Evolutionary conservation across 495 filamentous ascomycete genomes (phyloP).

Genomic region (Aspergillus nidulans): DNA sequence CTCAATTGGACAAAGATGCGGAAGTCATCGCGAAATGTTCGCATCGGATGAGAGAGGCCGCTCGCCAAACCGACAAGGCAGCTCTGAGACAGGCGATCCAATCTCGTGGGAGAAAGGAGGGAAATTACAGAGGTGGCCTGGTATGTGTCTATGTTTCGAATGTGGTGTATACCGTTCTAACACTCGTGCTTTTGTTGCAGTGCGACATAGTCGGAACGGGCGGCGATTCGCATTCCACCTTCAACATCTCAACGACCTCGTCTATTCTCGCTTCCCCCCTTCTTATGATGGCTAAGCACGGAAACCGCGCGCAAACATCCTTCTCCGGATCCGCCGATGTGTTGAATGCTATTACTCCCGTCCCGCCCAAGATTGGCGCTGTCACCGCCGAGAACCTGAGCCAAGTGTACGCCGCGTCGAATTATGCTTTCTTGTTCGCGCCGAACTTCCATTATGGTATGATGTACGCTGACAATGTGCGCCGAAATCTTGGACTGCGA

Average conservation of each 20-base stretch:
- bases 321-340: constrained; percentile 94
- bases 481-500: constrained; percentile 78
- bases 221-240: constrained; percentile 92
- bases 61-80: constrained; percentile 58
- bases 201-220: constrained; percentile 98
- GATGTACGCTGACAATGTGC: constrained; percentile 76
- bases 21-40: constrained; percentile 78
- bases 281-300: constrained; percentile 86
- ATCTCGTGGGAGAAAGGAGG: constrained; percentile 53
- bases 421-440: constrained; percentile 95
- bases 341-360: constrained; percentile 63
- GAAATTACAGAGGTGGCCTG: constrained; percentile 65
- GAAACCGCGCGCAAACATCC: constrained; percentile 92
- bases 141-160: constrained; percentile 35
- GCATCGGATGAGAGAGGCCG: constrained; percentile 63
- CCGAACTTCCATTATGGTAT: constrained; percentile 95
- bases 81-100: constrained; percentile 56
- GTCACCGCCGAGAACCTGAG: constrained; percentile 66
- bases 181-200: constrained; percentile 32
- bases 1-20: constrained; percentile 68
- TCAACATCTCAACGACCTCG: constrained; percentile 93
- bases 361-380: constrained; percentile 65
- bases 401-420: constrained; percentile 66
- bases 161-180: not conserved
- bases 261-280: constrained; percentile 85